Base-by-base conservation (phyloP, 2,329 filamentous ascomycete species). In the Diaporthe sp. region DNA sequence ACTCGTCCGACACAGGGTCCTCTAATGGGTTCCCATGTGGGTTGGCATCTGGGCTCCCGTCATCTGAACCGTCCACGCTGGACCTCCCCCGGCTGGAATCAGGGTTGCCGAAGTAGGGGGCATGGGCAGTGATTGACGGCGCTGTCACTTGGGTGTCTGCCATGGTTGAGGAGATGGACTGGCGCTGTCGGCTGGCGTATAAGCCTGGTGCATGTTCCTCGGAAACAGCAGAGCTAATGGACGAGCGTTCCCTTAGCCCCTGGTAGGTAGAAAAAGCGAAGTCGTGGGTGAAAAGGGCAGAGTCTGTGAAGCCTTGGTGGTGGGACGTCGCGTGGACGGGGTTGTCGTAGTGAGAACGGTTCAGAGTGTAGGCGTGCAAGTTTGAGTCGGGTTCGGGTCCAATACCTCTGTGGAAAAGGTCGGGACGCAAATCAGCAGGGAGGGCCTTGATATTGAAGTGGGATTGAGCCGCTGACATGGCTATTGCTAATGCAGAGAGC, bases 1-100 rank as follows among this genome's bases (percentile, higher is more conserved):
- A 92, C 69, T 92, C 91, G 79, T 92, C 90, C 6, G 86, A 85
- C 72, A 87, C 83, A 33, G 86, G 83, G 73, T 91, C 90, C 60
- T 90, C 89, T 64, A 90, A 80, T 3, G 86, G 85, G 52, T 83
- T 83, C 22, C 83, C 83, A 42, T 85, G 86, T 1, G 85, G 85
- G 45, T 82, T 84, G 73, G 83, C 85, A 54, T 85, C 86, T 35
- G 82, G 85, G 55, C 83, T 86, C 60, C 81, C 85, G 47, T 86
- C 85, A 35, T 89, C 88, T 7, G 88, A 87, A 1, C 78, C 83
- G 35, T 87, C 87, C 42, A 80, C 76, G 73, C 81, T 84, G 78
- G 79, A 54, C 77, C 76, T 35, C 47, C 54, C 45, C 55, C 45
- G 74, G 35, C 38, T 50, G 40, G 60, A 72, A 50, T 64, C 79